Conservation (phyloP, 352 stramenopile species). For the Phytophthora brassicae region DNA sequence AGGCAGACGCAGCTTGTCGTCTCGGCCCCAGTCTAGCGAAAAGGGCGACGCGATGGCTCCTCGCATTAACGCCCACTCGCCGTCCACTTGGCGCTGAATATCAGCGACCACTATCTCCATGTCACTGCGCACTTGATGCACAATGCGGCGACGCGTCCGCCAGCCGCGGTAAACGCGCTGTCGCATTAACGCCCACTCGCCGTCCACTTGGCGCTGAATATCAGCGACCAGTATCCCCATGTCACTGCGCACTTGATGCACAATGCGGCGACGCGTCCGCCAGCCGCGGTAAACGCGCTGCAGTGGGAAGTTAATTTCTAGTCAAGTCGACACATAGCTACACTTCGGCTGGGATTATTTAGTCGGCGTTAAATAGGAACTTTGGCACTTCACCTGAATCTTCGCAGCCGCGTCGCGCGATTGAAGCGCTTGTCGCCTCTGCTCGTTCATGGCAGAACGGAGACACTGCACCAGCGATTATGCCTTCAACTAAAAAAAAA, state of each 20-base stretch:
- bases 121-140: conserved; percentile 49
- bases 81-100: conserved; percentile 39
- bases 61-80: conserved; percentile 35
- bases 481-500: conserved; percentile 10
- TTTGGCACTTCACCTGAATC: conserved; percentile 23
- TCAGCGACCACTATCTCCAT: conserved; percentile 43
- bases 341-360: neutral
- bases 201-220: conserved; percentile 39
- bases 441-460: conserved; percentile 13
- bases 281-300: conserved; percentile 40
- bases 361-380: conserved; percentile 14
- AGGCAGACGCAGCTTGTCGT: conserved; percentile 38
- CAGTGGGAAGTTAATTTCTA: conserved; percentile 5
- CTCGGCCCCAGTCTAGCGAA: conserved; percentile 29
- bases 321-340: neutral
- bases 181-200: conserved; percentile 35
- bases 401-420: conserved; percentile 24
- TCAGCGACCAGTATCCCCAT: conserved; percentile 43
- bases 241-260: conserved; percentile 49
- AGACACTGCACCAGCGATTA: conserved; percentile 31
- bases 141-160: conserved; percentile 44
- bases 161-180: conserved; percentile 61
- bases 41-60: conserved; percentile 12
- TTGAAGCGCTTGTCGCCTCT: conserved; percentile 5
- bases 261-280: conserved; percentile 44